Conservation (phyloP, 1,284 basidiomycete species). For the Irpex sp. region DNA sequence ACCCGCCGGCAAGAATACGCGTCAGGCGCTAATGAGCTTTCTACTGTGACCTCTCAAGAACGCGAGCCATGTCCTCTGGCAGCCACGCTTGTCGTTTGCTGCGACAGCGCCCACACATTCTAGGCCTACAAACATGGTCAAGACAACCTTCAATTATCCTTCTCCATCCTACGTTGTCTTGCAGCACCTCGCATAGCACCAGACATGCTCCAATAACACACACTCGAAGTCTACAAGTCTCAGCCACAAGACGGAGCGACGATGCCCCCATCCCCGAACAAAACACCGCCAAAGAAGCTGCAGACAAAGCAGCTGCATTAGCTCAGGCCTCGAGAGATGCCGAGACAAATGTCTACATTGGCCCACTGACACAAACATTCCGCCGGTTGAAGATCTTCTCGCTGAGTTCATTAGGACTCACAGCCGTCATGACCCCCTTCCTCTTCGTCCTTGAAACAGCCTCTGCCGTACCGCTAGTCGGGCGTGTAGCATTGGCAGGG, state of each 20-base stretch:
- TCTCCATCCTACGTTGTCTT: neutral
- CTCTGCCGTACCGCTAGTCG: slow-evolving; percentile 64
- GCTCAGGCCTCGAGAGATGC: neutral
- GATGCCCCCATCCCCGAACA: neutral
- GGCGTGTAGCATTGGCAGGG: slow-evolving; percentile 61
- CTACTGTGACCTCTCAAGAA: neutral
- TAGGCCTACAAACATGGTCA: neutral
- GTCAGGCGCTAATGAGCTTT: neutral
- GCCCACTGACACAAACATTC: slow-evolving; percentile 70
- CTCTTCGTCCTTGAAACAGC: slow-evolving; percentile 67
- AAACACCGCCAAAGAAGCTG: neutral
- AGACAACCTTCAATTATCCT: neutral
- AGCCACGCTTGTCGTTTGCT: neutral
- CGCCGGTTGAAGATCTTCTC: slow-evolving; percentile 80
- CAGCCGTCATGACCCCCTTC: slow-evolving; percentile 68
- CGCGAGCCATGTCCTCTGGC: neutral
- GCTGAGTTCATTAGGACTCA: slow-evolving; percentile 69
- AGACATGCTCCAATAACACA: neutral
- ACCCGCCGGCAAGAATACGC: neutral
- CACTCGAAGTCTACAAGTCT: slow-evolving; percentile 3
- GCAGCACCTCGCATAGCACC: neutral
- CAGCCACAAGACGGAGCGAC: slow-evolving; percentile 5
- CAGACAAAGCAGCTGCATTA: neutral
- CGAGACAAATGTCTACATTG: slow-evolving; percentile 36
- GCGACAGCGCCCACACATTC: neutral